These are phyloP conservation scores for Yarrowia galli DNA, from an alignment of 1,139 yeast species.

Conservation along the genomic window DNA sequence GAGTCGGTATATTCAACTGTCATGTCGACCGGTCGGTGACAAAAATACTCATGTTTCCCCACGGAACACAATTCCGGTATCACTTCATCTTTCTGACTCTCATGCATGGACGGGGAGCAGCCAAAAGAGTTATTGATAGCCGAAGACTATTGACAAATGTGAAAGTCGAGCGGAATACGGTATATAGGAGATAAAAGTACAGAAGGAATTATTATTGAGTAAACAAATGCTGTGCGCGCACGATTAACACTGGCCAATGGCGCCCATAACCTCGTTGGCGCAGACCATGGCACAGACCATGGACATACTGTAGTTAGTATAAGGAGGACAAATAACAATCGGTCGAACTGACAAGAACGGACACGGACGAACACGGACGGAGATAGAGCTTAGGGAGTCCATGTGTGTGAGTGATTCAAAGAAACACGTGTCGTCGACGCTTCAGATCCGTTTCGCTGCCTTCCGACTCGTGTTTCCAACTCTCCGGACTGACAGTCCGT, in stretches of 20 bases:
- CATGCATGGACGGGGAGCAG: background rate
- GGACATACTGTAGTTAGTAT: conserved; percentile 31
- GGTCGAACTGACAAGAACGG: background rate
- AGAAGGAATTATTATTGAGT: conserved; percentile 31
- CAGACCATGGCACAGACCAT: conserved; percentile 37
- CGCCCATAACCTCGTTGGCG: conserved; percentile 33
- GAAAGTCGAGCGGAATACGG: conserved; percentile 8
- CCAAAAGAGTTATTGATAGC: background rate
- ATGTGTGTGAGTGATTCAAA: too few relatives aligned
- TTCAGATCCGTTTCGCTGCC: background rate
- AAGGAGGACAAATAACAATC: background rate
- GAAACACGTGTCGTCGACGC: background rate
- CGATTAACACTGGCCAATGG: conserved; percentile 33
- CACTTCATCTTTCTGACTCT: too few relatives aligned
- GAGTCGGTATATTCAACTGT: background rate
- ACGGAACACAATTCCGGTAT: too few relatives aligned
- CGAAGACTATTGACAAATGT: conserved; percentile 14
- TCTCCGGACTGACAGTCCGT: background rate
- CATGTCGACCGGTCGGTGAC: background rate
- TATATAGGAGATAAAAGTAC: conserved; percentile 9
- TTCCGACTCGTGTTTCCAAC: background rate
- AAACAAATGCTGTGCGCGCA: background rate
- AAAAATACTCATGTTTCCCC: background rate
- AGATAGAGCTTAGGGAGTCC: too few relatives aligned
- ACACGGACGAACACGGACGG: background rate